Evolutionary conservation across 73 alveolate genomes (phyloP), one percentile per base, ranked within the genome.

Genomic region (Paramecium tetraurelia): DNA sequence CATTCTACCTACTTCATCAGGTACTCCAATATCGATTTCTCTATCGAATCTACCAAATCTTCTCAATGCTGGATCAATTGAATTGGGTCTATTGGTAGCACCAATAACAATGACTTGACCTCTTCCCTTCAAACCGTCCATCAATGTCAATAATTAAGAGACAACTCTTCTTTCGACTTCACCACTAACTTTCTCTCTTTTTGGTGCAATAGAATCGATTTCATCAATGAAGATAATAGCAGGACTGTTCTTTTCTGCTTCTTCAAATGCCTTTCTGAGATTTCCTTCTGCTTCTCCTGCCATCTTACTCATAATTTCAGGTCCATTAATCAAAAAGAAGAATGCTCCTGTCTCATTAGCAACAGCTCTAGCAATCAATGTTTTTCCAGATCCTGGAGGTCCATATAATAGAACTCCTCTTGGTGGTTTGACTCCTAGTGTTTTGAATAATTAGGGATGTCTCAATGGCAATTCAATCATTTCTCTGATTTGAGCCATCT

Each of bases 361-460:
- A 4, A 98, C 99, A 2, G 99, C 99, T 95, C 98, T 98, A 50
- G 99, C 99, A 29, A 98, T 95, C 31, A 98, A 96, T 12, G 99
- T 98, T 93, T 98, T 98, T 68, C 99, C 99, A 6, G 99, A 97
- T 7, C 99, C 99, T 9, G 99, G 99, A 71, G 95, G 99, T 41
- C 99, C 99, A 92, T 98, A 98, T 90, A 98, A 93, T 50, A 94
- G 88, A 36, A 96, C 99, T 12, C 99, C 99, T 93, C 98, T 98
- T 14, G 99, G 99, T 9, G 99, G 99, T 88, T 97, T 98, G 59
- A 98, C 98, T 36, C 99, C 99, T 58, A 98, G 95, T 89, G 98
- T 99, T 94, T 98, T 99, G 93, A 98, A 98, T 72, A 98, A 95
- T 95, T 98, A 99, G 6, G 99, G 99, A 86, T 98, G 99, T 11